Evolutionary conservation across 1,284 basidiomycete species (phyloP), one percentile per base, ranked within the genome.

Genomic region (Kwoniella shivajii): DNA sequence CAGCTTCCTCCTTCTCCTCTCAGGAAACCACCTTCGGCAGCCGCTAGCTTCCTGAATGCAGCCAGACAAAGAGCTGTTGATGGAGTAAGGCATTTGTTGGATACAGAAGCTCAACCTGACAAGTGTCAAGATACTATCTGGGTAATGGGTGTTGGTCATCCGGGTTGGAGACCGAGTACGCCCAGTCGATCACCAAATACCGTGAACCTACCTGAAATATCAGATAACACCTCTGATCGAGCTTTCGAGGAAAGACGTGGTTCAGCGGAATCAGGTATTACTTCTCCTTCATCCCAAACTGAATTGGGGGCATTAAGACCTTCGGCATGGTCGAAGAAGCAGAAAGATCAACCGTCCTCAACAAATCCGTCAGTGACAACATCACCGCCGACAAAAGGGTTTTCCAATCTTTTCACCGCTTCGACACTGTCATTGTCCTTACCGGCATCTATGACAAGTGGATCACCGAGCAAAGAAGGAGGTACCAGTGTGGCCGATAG

Each of bases 81-180:
- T 37, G 73, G 75, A 5, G 84, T 92, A 80, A 82, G 90, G 26
- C 89, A 90, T 76, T 79, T 94, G 6, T 81, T 92, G 57, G 91
- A 94, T 78, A 85, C 84, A 64, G 91, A 94, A 75, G 76, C 76
- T 1, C 84, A 83, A 4, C 89, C 89, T 1, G 90, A 93, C 76
- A 86, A 84, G 64, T 90, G 85, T 55, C 71, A 83, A 0, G 88
- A 92, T 27, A 83, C 86, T 0, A 92, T 93, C 41, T 92, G 89
- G 89, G 77, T 93, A 6, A 82, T 93, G 43, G 90, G 90, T 29
- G 85, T 90, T 6, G 83, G 84, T 60, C 90, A 92, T 70, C 84
- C 71, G 60, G 84, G 74, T 6, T 77, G 58, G 64, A 77, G 24
- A 3, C 82, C 63, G 65, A 50, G 78, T 75, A 31, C 70, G 67